Evolutionary conservation across 768 basidiomycete genomes (phyloP).

Genomic region (Udeniomyces megalosporus): DNA sequence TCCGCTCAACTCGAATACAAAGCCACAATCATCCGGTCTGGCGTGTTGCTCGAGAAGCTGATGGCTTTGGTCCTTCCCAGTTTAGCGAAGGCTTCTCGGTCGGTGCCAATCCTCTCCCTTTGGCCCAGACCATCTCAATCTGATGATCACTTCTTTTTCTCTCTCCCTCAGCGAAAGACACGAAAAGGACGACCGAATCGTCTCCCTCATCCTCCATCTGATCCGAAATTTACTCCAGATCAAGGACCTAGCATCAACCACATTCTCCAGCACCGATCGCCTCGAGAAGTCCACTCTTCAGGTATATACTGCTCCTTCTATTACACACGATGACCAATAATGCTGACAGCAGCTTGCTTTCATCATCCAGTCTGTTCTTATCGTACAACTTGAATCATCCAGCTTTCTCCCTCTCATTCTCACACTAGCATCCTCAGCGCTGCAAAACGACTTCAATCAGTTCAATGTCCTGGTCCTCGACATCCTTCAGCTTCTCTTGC

Average conservation of each 20-base stretch:
- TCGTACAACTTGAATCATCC: slow-evolving; percentile 52
- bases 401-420: slow-evolving; percentile 61
- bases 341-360: neutral
- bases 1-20: slow-evolving; percentile 81
- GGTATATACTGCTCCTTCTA: slow-evolving; percentile 21
- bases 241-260: slow-evolving; percentile 62
- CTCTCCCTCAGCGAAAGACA: slow-evolving; percentile 39
- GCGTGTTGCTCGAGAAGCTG: slow-evolving; percentile 36
- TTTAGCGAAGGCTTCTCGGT: slow-evolving; percentile 47
- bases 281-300: slow-evolving; percentile 65
- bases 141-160: neutral
- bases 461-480: slow-evolving; percentile 87
- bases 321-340: neutral
- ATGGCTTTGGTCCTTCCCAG: slow-evolving; percentile 52
- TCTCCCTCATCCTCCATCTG: slow-evolving; percentile 74
- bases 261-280: slow-evolving; percentile 55
- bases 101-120: slow-evolving; percentile 3
- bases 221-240: slow-evolving; percentile 90
- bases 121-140: neutral
- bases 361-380: slow-evolving; percentile 41
- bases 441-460: slow-evolving; percentile 61
- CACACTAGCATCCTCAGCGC: slow-evolving; percentile 66
- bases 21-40: slow-evolving; percentile 51
- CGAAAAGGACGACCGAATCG: slow-evolving; percentile 67
- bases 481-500: slow-evolving; percentile 77